Conservation (phyloP, 176 grass and related monocot genomes). For the Ampelocalamus luodianensis region DNA sequence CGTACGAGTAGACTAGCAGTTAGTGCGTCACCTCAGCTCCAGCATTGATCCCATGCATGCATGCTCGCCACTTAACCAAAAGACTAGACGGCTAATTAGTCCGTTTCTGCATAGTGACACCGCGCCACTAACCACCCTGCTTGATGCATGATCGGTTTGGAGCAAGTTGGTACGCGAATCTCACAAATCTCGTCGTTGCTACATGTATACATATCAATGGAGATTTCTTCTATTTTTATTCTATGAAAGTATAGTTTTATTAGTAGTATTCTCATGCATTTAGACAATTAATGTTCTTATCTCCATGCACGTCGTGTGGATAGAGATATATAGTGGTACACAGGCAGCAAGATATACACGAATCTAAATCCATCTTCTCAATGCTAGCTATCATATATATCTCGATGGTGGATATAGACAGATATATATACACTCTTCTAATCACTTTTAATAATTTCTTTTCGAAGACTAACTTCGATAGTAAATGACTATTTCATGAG, state of each 20-base stretch:
- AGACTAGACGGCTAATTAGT: slow-evolving; percentile 11
- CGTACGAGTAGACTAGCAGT: not conserved
- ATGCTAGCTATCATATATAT: no score
- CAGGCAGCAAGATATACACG: not conserved
- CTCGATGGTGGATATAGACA: not conserved
- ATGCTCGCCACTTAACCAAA: not conserved
- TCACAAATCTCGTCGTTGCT: not conserved
- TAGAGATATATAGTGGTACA: not conserved
- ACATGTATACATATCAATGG: not conserved
- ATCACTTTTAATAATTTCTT: not conserved
- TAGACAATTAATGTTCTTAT: not conserved
- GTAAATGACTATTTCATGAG: not conserved
- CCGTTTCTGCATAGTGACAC: slow-evolving; percentile 4
- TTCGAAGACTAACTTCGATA: not conserved
- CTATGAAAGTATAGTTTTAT: not conserved
- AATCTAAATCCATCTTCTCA: not conserved
- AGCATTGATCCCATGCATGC: not conserved
- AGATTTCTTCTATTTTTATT: not conserved
- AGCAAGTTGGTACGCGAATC: not conserved
- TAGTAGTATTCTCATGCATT: not conserved
- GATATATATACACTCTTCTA: not conserved
- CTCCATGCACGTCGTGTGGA: not conserved
- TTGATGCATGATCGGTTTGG: not conserved
- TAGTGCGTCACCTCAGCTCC: slow-evolving; percentile 21
- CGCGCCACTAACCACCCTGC: not conserved